A percentile compares a stretch with the other conserved stretches of the same genome.
These are phyloP conservation scores for Pulveroboletus sp. DNA, from an alignment of 768 basidiomycete species.

Conservation along the genomic window DNA sequence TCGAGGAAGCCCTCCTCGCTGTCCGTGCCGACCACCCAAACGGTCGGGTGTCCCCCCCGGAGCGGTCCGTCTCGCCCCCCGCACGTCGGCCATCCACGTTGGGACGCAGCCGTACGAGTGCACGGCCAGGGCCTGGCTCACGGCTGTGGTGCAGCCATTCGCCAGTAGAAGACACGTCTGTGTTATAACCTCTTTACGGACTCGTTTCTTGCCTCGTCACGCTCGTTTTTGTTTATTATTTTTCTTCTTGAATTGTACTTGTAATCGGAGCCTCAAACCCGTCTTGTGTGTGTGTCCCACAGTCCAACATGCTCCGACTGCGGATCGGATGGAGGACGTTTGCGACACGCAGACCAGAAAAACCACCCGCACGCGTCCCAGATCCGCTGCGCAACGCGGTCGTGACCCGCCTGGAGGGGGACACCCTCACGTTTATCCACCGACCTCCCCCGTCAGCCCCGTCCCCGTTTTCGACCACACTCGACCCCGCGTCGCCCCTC, in stretches of 20 bases:
- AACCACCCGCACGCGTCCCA: constrained; percentile 51
- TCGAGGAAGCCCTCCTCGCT: constrained; percentile 48
- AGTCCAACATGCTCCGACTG: too few relatives aligned
- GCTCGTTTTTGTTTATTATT: neutral
- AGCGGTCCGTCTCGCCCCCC: constrained; percentile 39
- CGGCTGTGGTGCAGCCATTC: constrained; percentile 16
- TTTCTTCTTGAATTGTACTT: too few relatives aligned
- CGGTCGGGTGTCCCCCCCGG: too few relatives aligned
- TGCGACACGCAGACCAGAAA: constrained; percentile 38
- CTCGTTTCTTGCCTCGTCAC: too few relatives aligned
- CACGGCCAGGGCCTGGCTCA: constrained; percentile 12
- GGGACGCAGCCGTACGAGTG: too few relatives aligned
- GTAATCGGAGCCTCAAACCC: too few relatives aligned
- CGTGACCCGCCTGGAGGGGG: constrained; percentile 49
- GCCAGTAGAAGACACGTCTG: neutral
- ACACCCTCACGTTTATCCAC: constrained; percentile 74
- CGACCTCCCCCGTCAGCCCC: constrained; percentile 80
- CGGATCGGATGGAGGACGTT: too few relatives aligned
- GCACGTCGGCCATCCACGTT: constrained; percentile 43
- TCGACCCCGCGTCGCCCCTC: constrained; percentile 69
- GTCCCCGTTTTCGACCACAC: constrained; percentile 68
- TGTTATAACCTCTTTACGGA: too few relatives aligned
- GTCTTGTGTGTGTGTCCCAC: too few relatives aligned
- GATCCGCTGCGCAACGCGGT: constrained; percentile 56
- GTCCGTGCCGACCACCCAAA: constrained; percentile 28